Evolutionary conservation across 345 rosid species (phyloP).

Genomic region (Populus simonii): DNA sequence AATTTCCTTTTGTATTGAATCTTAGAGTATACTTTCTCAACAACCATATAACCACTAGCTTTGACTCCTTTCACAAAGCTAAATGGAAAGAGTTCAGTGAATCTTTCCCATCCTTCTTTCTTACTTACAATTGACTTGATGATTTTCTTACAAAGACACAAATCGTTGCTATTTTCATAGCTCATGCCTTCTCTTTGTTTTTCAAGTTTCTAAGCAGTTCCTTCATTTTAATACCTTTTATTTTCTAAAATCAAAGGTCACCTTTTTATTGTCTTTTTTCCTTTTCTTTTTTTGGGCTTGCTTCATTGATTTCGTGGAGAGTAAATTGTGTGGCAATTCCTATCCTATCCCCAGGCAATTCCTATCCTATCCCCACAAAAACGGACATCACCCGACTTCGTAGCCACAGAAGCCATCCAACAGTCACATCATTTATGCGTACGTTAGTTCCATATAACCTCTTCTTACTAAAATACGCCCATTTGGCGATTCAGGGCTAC

Average conservation of each 20-base stretch:
- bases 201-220: neutral
- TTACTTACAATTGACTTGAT: neutral
- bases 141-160: neutral
- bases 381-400: slow-evolving; percentile 4
- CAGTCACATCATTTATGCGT: slow-evolving; percentile 16
- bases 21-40: too few relatives aligned
- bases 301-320: neutral
- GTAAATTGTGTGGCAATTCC: slow-evolving; percentile 11
- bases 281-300: neutral
- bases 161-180: neutral
- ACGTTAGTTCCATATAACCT: slow-evolving; percentile 12
- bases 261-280: neutral
- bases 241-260: neutral
- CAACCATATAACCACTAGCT: too few relatives aligned
- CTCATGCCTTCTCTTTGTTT: too few relatives aligned
- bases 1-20: too few relatives aligned
- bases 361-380: neutral
- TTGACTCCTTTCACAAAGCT: too few relatives aligned
- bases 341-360: neutral
- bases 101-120: too few relatives aligned
- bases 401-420: slow-evolving; percentile 34
- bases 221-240: too few relatives aligned
- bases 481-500: neutral
- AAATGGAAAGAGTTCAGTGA: too few relatives aligned
- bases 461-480: slow-evolving; percentile 26